phyloP scores from a whole-genome alignment of 2,329 filamentous ascomycete genomes.

The Pestalotiopsis sp. region DNA sequence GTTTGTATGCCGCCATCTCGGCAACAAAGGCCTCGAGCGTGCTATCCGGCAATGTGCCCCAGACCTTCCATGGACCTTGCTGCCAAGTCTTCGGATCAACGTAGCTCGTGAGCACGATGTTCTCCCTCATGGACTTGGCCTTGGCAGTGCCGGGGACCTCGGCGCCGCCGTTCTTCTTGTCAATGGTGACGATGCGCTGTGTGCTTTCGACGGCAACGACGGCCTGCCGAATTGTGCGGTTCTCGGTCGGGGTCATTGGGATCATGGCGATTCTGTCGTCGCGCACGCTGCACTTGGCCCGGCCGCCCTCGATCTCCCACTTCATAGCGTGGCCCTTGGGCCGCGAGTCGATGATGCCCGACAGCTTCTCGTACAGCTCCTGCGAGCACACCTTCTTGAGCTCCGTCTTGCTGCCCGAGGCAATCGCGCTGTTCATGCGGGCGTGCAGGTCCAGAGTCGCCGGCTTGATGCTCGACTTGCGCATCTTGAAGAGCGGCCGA shows the following conservation, averaged over 20 bases:
- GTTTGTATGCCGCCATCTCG: conserved; percentile 16
- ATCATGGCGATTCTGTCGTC: conserved; percentile 56
- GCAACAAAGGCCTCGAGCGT: conserved; percentile 44
- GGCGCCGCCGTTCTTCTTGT: conserved; percentile 34
- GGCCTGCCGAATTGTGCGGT: conserved; percentile 53
- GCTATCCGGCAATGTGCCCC: conserved; percentile 63
- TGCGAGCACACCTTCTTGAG: conserved; percentile 57
- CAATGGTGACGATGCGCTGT: conserved; percentile 53
- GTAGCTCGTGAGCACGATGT: conserved; percentile 61
- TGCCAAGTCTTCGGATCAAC: conserved; percentile 49
- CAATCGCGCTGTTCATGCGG: conserved; percentile 64
- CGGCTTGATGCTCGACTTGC: conserved; percentile 45
- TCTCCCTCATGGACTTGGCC: conserved; percentile 61
- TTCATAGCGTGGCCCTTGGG: conserved; percentile 43
- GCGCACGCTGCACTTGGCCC: conserved; percentile 47
- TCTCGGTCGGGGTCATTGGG: conserved; percentile 41
- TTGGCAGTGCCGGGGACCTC: conserved; percentile 50
- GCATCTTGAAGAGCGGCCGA: conserved; percentile 45
- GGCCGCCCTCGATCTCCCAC: conserved; percentile 56
- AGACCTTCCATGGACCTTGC: conserved; percentile 61
- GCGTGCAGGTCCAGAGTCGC: conserved; percentile 62
- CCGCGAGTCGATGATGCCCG: conserved; percentile 55
- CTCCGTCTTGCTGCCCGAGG: conserved; percentile 54
- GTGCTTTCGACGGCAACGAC: conserved; percentile 62
- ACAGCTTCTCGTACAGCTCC: conserved; percentile 54